Percentiles rank a stretch among this genome's conserved stretches.
Conservation (phyloP, 192 early-diverging fungal genomes). For the Backusella parvicylindrica region DNA sequence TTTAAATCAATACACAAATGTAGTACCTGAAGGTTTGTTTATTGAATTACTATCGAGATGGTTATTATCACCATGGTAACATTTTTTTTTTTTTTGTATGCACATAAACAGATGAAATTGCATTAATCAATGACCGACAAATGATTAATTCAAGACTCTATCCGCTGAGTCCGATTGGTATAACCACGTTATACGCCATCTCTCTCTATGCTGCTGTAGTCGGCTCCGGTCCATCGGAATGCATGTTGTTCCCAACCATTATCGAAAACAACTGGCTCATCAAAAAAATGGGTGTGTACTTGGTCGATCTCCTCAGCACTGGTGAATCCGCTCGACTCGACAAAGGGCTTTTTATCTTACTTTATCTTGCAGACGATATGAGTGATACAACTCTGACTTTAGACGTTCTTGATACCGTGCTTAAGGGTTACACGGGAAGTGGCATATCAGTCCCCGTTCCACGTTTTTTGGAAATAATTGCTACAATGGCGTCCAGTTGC, state of each 20-base stretch:
- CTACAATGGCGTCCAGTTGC: slow-evolving; percentile 42
- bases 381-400: slow-evolving; percentile 4
- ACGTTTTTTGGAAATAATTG: slow-evolving; percentile 24
- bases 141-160: slow-evolving; percentile 1
- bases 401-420: background rate
- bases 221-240: background rate
- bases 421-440: background rate
- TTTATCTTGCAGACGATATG: slow-evolving; percentile 13
- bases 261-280: background rate
- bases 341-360: background rate
- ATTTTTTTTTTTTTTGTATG: background rate
- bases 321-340: background rate
- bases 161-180: slow-evolving; percentile 7
- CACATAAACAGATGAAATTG: background rate
- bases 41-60: background rate
- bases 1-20: background rate
- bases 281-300: background rate
- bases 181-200: background rate
- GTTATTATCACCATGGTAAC: too few relatives aligned
- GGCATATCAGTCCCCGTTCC: background rate
- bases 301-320: background rate
- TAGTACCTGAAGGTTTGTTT: background rate
- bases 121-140: background rate
- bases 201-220: background rate
- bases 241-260: background rate